Evolutionary conservation across 108 stramenopile species (phyloP), one percentile per base, ranked within the genome.

Genomic region (Hondaea fermentalgiana): DNA sequence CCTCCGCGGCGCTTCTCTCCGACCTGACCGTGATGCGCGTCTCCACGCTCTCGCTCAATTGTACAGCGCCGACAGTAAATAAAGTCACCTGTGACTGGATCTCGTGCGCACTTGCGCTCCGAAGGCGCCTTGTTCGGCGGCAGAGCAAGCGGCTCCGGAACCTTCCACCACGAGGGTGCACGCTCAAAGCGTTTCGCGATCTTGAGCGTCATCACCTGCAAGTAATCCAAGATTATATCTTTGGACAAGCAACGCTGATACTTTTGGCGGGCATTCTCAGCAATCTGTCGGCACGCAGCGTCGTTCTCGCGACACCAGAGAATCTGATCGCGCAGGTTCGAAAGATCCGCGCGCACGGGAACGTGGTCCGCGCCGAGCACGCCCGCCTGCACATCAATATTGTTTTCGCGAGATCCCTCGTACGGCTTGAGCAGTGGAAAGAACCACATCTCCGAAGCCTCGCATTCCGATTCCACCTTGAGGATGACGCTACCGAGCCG

Each of bases 361-460:
- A 99, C 96, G 92, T 99, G 99, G 89, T 99, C 99, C 21, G 95
- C 92, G 45, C 87, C 87, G 23, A 45, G 23, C 10, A 88, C 59
- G 45, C 59, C 59, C n/a, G 44, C 44, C 71, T n/a, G 35, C 5
- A 35, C 89, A 17, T 72, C 35, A 44, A 17, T 5, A 28, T 51
- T 43, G 47, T 42, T 12, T 17, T 59, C 55, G 21, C 49, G 29
- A 17, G 58, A 17, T 5, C 44, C 17, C 42, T 87, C 94, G 87
- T 95, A 98, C 8, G 98, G 98, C 87, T 96, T 90, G 35, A 99
- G 94, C 49, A 99, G 92, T 44, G 98, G 98, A 89, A 98, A 99
- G 92, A 98, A 99, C 99, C 99, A 99, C 97, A 99, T 99, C 72
- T 94, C 93, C 93, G 98, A 98, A 12, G 99, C 99, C 76, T 89